Base-by-base conservation (phyloP, 768 basidiomycete species). In the Termitomyces sp. region DNA sequence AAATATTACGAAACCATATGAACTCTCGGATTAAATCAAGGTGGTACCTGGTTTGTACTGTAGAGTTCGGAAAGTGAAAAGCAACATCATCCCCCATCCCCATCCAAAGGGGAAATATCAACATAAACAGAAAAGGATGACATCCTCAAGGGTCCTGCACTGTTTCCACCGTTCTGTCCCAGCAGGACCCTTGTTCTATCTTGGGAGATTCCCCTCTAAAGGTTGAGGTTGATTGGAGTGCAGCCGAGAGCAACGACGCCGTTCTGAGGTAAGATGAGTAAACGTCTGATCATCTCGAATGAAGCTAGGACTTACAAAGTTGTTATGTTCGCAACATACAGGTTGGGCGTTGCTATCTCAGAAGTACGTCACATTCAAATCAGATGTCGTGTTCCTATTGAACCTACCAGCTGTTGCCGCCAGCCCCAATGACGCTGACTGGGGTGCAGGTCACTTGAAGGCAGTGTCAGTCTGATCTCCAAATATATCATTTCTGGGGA, bases 251-350 rank as follows among this genome's bases (percentile, higher is more conserved):
- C 56, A 20, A 48, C 18, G 26, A 61, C 16, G 36, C 60, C 60
- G 22, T 51, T 58, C 60, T 61, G 33, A 18, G 10, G 26, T 14
- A 16, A 45, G 32, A n/a, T 8, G 9, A 24, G 38, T 43, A 45
- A 41, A 41, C 20, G n/a, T 28, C 11, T 43, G 4, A 47, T 14
- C 11, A 40, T 28, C 14, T 35, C 16, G 7, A 28, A 5, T 13
- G 18, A 18, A 28, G 3, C 13, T 20, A 33, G 14, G 13, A 59
- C 65, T 62, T 57, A 63, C 66, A 26, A 57, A 67, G 26, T 41
- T 45, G 44, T 61, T 64, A n/a, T 41, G 18, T 7, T 56, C 52
- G 58, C 66, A 67, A 58, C 64, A 67, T 33, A 51, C 66, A 13
- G 66, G 26, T 36, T 67, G 62, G 13, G 56, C 22, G 26, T 38